These are phyloP conservation scores for Candida maltosa DNA, from an alignment of 805 yeast species.

Conservation along the genomic window DNA sequence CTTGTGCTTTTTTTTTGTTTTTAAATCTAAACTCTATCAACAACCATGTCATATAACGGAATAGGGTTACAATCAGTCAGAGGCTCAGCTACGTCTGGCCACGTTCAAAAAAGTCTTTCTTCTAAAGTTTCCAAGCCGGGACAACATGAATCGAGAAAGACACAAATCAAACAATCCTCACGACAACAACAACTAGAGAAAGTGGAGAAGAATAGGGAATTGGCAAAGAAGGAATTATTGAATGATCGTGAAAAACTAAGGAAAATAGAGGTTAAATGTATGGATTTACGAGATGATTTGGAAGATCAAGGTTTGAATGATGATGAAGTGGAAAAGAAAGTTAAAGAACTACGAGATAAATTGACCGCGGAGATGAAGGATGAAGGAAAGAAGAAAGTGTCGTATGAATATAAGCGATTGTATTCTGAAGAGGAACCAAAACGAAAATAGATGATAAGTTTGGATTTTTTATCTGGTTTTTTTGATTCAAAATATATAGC, in stretches of 20 bases:
- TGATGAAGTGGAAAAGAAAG: conserved; percentile 19
- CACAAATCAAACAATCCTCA: conserved; percentile 10
- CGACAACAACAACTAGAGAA: conserved; percentile 10
- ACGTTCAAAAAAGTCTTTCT: conserved; percentile 46
- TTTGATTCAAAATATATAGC: no score
- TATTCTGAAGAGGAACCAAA: no score
- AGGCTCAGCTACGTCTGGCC: conserved; percentile 65
- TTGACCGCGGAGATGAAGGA: no score
- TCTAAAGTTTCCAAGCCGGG: no score
- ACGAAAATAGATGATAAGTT: no score
- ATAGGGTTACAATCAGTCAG: conserved; percentile 55
- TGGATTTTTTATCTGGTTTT: no score
- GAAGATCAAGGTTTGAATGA: conserved; percentile 47
- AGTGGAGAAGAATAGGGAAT: conserved; percentile 11
- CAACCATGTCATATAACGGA: conserved; percentile 52
- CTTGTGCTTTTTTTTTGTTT: no score
- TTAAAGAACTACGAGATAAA: conserved; percentile 16
- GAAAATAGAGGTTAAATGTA: conserved; percentile 42
- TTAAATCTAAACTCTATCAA: no score
- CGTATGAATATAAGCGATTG: no score
- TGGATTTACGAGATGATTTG: conserved; percentile 47
- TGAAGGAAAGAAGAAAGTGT: no score
- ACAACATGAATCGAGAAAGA: no score
- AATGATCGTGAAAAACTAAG: conserved; percentile 34
- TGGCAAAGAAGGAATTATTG: conserved; percentile 22